Evolutionary conservation across 2,329 filamentous ascomycete genomes (phyloP), one percentile per base, ranked within the genome.

Genomic region (Colletotrichum lentis): DNA sequence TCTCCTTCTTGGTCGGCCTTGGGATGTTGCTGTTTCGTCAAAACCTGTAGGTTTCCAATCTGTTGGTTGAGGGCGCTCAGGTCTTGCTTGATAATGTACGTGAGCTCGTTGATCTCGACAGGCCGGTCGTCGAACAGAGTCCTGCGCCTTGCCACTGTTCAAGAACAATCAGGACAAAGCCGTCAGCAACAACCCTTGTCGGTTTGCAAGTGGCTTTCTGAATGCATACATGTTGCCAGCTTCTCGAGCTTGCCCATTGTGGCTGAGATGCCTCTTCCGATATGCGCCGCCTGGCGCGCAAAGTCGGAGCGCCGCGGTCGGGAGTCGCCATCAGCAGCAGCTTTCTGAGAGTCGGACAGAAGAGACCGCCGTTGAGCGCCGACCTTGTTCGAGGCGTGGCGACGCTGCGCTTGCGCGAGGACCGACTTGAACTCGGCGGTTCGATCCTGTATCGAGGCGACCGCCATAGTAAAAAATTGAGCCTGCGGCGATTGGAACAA

Each of bases 161-260:
- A 35, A 35, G 10, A 10, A 1, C 31, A 8, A 35, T 10, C 31
- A 35, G 7, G 12, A 37, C n/a, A 37, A 12, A 5, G 31, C 14
- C 22, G 57, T 68, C n/a, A 71, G 64, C 18, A 50, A 44, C 46
- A 46, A 49, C 11, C 39, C 35, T 54, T 50, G 20, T 44, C 8
- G 8, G 31, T 35, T 22, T 39, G n/a, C 20, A 1, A 10, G 14
- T 16, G 2, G 6, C 18, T 35, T 35, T n/a, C 16, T 20, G 41
- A 52, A 14, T 35, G 82, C 87, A 75, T 80, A 91, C 89, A 83
- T 79, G 97, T 92, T 69, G 94, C 95, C 72, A 99, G 83, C 79
- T 96, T 93, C 81, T 98, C 93, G 74, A 99, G 82, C 81, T 98
- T 99, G 64, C 90, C 94, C 89, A 97, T 97, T 8, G 96, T 98